Evolutionary conservation across 768 basidiomycete genomes (phyloP).

Genomic region (Tricholomella constricta): DNA sequence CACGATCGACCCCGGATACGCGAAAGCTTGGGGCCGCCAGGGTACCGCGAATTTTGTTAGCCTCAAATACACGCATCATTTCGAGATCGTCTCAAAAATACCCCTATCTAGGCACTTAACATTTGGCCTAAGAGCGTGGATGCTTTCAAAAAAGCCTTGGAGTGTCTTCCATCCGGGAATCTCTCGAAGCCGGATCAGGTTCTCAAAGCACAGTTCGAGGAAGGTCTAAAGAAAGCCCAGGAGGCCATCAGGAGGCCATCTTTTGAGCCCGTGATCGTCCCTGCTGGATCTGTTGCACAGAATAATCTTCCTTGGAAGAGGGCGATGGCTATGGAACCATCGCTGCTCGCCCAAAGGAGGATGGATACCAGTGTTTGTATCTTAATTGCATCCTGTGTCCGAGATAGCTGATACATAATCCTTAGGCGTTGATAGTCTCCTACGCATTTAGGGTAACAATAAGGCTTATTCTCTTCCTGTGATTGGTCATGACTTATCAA

Average conservation of each 20-base stretch:
- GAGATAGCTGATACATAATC: background rate
- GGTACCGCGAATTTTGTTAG: conserved; percentile 35
- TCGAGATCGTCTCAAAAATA: background rate
- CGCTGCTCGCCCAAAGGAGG: conserved; percentile 17
- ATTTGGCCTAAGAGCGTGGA: conserved; percentile 18
- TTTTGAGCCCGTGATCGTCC: background rate
- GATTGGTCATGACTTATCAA: background rate
- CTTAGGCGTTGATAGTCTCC: conserved; percentile 35
- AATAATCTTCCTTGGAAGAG: conserved; percentile 28
- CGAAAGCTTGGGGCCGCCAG: conserved; percentile 44
- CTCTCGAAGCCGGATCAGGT: conserved; percentile 31
- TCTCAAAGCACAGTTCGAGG: conserved; percentile 37
- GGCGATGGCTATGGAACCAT: conserved; percentile 22
- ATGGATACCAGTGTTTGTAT: conserved; percentile 20
- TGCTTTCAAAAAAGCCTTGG: conserved; percentile 34
- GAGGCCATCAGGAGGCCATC: background rate
- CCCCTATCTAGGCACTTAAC: conserved; percentile 22
- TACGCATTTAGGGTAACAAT: conserved; percentile 35
- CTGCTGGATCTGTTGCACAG: background rate
- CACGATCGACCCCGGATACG: conserved; percentile 39
- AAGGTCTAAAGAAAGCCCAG: conserved; percentile 28
- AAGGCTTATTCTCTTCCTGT: background rate
- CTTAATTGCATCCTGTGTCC: background rate
- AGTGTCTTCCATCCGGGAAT: conserved; percentile 27
- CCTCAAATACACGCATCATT: background rate